These are phyloP conservation scores for Falciphora oryzae DNA, from an alignment of 2,329 filamentous ascomycete species.

Conservation along the genomic window DNA sequence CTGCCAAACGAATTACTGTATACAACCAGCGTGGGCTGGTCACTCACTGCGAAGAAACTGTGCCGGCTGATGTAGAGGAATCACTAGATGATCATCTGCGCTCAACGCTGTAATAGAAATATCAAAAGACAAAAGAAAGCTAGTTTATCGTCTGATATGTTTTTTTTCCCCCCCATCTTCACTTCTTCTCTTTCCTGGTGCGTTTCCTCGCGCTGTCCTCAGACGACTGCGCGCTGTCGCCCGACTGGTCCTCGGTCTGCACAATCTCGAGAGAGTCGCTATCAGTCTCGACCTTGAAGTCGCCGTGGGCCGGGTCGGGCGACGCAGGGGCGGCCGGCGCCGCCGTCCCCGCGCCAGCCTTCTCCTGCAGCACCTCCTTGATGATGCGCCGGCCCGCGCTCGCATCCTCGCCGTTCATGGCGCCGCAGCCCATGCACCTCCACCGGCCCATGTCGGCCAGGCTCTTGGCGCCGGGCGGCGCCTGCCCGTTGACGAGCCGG, in stretches of 20 bases:
- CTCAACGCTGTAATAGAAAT: not conserved
- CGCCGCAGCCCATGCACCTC: conserved; percentile 81
- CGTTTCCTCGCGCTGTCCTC: conserved; percentile 4
- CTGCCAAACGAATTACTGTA: not conserved
- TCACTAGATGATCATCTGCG: not conserved
- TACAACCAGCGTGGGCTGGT: too few relatives aligned
- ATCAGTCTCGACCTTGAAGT: conserved; percentile 8
- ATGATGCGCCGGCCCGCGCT: conserved; percentile 71
- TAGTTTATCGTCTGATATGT: not conserved
- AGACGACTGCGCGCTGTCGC: conserved; percentile 1
- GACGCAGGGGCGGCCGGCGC: conserved; percentile 8
- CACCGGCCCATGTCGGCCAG: conserved; percentile 78
- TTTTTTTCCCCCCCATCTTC: not conserved
- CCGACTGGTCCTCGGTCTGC: conserved; percentile 7
- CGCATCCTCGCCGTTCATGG: conserved; percentile 70
- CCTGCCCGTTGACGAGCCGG: conserved; percentile 89
- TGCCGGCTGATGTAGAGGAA: not conserved
- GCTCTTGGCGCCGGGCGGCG: conserved; percentile 75
- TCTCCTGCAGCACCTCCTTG: conserved; percentile 49
- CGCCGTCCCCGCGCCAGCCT: conserved; percentile 10
- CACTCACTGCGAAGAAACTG: too few relatives aligned
- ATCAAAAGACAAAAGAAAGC: not conserved
- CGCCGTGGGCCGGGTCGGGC: conserved; percentile 8
- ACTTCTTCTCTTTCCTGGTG: conserved; percentile 5
- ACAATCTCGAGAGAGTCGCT: conserved; percentile 8